These are phyloP conservation scores for Vanilla planifolia DNA, from an alignment of 106 monocot species.

Conservation along the genomic window DNA sequence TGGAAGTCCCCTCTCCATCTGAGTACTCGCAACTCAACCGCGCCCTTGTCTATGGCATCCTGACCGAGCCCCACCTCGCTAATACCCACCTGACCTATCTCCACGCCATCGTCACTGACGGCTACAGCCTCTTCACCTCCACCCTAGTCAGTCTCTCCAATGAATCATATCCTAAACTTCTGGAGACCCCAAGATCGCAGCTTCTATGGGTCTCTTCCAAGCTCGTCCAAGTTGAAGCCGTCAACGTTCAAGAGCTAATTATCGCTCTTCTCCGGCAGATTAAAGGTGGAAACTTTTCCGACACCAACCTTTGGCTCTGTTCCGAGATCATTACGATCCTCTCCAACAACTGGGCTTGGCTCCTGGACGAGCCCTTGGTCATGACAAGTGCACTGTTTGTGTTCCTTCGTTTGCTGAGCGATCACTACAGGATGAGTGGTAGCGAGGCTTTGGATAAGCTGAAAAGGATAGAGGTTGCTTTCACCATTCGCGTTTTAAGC, in stretches of 20 bases:
- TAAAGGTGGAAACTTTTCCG: constrained; percentile 45
- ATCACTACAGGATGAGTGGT: constrained; percentile 50
- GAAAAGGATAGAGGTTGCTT: constrained; percentile 48
- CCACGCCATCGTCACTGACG: constrained; percentile 56
- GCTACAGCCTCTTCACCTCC: constrained; percentile 50
- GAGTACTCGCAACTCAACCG: constrained; percentile 44
- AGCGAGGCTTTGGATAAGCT: constrained; percentile 25
- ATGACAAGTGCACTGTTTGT: constrained; percentile 37
- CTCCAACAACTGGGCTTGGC: constrained; percentile 34
- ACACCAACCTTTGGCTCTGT: constrained; percentile 38
- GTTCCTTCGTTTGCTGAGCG: constrained; percentile 60
- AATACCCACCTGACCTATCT: constrained; percentile 55
- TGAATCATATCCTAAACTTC: constrained; percentile 32
- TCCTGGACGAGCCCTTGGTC: constrained; percentile 37
- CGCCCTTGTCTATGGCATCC: constrained; percentile 39
- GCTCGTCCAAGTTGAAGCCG: constrained; percentile 24
- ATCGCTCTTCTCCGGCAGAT: constrained; percentile 49
- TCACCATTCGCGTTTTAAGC: constrained; percentile 52
- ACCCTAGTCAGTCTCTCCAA: constrained; percentile 36
- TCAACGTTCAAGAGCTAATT: constrained; percentile 24
- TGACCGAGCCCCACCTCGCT: constrained; percentile 35
- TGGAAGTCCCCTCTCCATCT: constrained; percentile 30
- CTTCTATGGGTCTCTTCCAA: constrained; percentile 32
- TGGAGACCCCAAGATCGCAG: constrained; percentile 26
- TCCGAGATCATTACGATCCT: constrained; percentile 30